Evolutionary conservation across 495 filamentous ascomycete genomes (phyloP).

Genomic region (Trichoderma erinaceum): DNA sequence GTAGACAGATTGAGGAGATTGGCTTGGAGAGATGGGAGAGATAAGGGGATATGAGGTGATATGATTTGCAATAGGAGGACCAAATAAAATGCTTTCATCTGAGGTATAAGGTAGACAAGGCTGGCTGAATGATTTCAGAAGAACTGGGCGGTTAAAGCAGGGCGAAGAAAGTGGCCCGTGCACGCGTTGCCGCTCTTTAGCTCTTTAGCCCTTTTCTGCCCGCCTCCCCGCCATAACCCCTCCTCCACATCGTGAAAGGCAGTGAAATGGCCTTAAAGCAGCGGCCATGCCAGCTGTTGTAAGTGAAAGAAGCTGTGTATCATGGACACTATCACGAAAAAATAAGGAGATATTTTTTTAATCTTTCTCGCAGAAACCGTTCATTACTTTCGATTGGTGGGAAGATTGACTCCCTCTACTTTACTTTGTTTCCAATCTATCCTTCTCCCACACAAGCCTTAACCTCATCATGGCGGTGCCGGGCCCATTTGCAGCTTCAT

Average conservation of each 20-base stretch:
- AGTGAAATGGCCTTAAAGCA: not conserved
- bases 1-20: too few species aligned
- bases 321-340: not conserved
- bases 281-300: not conserved
- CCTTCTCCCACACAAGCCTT: not conserved
- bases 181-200: slow-evolving; percentile 7
- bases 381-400: not conserved
- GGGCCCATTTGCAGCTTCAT: not conserved
- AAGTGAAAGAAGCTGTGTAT: not conserved
- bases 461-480: not conserved
- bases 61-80: too few species aligned
- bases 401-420: not conserved
- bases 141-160: not conserved
- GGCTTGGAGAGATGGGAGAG: too few species aligned
- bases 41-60: too few species aligned
- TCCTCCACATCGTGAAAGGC: not conserved
- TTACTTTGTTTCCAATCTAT: not conserved
- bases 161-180: not conserved
- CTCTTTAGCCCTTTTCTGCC: not conserved
- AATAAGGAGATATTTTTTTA: not conserved
- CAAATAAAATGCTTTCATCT: too few species aligned
- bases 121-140: not conserved
- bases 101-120: too few species aligned
- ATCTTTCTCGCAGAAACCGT: too few species aligned
- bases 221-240: not conserved